These are phyloP conservation scores for Aspergillus niger DNA, from an alignment of 2,329 filamentous ascomycete genomes.

Conservation along the genomic window DNA sequence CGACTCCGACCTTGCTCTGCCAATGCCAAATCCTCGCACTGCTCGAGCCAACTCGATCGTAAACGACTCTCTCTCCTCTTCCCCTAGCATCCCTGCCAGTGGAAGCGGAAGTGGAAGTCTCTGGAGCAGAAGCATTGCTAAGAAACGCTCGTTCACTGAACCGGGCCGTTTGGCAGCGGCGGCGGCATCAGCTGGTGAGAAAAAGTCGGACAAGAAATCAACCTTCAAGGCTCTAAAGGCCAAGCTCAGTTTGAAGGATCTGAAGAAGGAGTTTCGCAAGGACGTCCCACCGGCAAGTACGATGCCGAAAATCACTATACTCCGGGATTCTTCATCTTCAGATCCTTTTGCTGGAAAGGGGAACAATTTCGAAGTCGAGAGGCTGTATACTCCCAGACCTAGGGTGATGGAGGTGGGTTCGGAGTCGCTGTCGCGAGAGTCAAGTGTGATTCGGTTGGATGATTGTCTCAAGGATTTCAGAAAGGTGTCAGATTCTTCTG, in stretches of 20 bases:
- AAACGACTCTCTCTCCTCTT: not conserved
- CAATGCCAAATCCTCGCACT: conserved; percentile 31
- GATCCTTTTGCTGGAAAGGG: not conserved
- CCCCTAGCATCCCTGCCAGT: too few species aligned
- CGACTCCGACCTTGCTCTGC: conserved; percentile 28
- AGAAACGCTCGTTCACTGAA: conserved; percentile 24
- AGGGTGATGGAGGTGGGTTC: conserved; percentile 12
- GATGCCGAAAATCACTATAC: conserved; percentile 10
- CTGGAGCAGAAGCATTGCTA: conserved; percentile 9
- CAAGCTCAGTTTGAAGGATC: conserved; percentile 35
- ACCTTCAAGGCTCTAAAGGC: conserved; percentile 29
- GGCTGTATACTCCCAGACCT: conserved; percentile 21
- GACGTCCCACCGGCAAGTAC: conserved; percentile 14
- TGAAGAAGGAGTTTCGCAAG: conserved; percentile 29
- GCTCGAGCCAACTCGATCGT: conserved; percentile 4
- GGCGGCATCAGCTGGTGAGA: not conserved
- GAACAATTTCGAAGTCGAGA: conserved; percentile 14
- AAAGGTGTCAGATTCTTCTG: conserved; percentile 5
- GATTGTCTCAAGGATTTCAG: conserved; percentile 1
- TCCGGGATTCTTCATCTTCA: conserved; percentile 2
- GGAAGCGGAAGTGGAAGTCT: not conserved
- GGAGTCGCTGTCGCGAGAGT: conserved; percentile 9
- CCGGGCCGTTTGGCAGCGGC: not conserved
- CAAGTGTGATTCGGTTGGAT: conserved; percentile 1
- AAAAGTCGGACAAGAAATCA: conserved; percentile 20